A percentile compares a stretch with the other conserved stretches of the same genome.
These are phyloP conservation scores for Wallacemonas collosoma DNA, from an alignment of 208 protist species.

Conservation along the genomic window DNA sequence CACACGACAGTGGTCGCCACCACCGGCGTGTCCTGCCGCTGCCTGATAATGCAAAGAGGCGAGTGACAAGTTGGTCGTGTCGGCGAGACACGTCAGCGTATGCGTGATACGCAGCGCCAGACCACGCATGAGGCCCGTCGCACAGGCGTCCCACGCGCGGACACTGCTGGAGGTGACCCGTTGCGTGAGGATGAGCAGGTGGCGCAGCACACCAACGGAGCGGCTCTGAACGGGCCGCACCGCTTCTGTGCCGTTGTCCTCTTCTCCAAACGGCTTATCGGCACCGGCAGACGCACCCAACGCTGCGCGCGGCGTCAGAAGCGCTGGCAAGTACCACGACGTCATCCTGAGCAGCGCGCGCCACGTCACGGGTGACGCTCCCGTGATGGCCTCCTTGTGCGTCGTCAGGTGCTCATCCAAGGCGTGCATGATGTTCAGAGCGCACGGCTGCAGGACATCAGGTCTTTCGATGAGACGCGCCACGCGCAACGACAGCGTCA, in stretches of 20 bases:
- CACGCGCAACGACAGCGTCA: neutral
- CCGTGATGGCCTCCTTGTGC: neutral
- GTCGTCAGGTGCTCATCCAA: slow-evolving; percentile 4
- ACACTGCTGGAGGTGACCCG: neutral
- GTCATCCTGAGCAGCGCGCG: neutral
- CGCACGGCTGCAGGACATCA: neutral
- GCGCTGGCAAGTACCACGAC: neutral
- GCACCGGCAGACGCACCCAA: too few relatives aligned
- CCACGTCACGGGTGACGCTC: neutral
- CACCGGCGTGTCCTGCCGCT: neutral
- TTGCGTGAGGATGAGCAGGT: neutral
- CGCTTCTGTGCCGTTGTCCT: neutral
- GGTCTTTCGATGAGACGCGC: neutral
- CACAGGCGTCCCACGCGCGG: neutral
- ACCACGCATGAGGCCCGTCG: neutral
- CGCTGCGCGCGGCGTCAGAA: neutral
- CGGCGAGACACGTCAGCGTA: neutral
- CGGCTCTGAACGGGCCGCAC: neutral
- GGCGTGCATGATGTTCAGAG: neutral
- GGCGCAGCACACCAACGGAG: slow-evolving; percentile 2
- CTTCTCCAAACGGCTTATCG: too few relatives aligned
- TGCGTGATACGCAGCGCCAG: slow-evolving; percentile 7
- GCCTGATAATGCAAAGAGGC: slow-evolving; percentile 7
- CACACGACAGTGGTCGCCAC: neutral
- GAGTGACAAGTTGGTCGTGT: slow-evolving; percentile 1